A percentile compares a stretch with the other conserved stretches of the same genome.
Conservation (phyloP, 176 grass and related monocot species). For the Musa itinerans region DNA sequence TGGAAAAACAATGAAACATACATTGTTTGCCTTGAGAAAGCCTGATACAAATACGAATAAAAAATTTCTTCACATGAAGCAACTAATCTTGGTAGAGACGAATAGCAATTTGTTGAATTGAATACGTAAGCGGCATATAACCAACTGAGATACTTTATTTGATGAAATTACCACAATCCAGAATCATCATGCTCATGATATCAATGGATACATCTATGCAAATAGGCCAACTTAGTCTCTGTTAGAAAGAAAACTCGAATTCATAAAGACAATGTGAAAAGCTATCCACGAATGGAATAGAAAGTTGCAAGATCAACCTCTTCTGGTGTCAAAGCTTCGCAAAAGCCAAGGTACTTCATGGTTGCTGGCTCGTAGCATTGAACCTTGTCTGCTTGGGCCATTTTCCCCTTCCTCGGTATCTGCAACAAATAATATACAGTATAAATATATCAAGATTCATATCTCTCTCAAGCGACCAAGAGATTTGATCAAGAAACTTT, state of each 20-base stretch:
- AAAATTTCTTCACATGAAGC: neutral
- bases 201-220: neutral
- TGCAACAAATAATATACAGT: slow-evolving; percentile 16
- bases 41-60: neutral
- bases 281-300: neutral
- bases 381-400: slow-evolving; percentile 58
- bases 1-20: no score
- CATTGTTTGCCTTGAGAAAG: neutral
- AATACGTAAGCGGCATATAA: neutral
- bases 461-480: neutral
- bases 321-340: slow-evolving; percentile 66
- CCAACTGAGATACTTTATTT: neutral
- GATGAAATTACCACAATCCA: neutral
- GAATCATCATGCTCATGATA: neutral
- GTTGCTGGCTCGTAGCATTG: slow-evolving; percentile 93
- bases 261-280: neutral
- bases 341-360: slow-evolving; percentile 91
- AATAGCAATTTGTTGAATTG: neutral
- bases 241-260: neutral
- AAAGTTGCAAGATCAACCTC: slow-evolving; percentile 42
- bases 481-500: no score
- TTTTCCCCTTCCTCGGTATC: slow-evolving; percentile 78
- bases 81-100: neutral
- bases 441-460: neutral
- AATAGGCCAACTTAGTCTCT: neutral